Evolutionary conservation across 306 rosid species (phyloP).

Genomic region (Gleditsia sinensis): DNA sequence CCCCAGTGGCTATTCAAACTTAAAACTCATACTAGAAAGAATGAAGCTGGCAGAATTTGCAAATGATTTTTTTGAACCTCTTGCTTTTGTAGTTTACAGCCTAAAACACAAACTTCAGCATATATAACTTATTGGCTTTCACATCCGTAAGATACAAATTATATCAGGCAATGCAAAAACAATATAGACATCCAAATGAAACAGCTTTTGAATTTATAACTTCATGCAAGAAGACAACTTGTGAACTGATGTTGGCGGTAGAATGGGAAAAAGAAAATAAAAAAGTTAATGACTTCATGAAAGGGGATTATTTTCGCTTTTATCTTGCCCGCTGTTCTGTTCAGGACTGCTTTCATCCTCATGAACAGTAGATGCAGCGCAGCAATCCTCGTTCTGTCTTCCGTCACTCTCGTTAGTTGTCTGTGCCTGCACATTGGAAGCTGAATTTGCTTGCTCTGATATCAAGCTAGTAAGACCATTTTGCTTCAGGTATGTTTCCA

Average conservation of each 20-base stretch:
- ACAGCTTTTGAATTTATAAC: slow-evolving; percentile 29
- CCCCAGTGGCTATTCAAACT: too few relatives aligned
- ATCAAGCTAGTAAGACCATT: slow-evolving; percentile 86
- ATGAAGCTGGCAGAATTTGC: not conserved
- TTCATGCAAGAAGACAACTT: slow-evolving; percentile 7
- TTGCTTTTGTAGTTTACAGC: not conserved
- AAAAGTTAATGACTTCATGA: slow-evolving; percentile 35
- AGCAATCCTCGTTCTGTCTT: slow-evolving; percentile 53
- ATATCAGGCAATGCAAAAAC: not conserved
- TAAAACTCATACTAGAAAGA: not conserved
- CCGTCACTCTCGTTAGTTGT: slow-evolving; percentile 67
- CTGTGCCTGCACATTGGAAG: slow-evolving; percentile 59
- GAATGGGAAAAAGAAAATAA: slow-evolving; percentile 21
- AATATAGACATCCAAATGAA: slow-evolving; percentile 17
- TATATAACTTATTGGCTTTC: not conserved
- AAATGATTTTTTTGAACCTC: slow-evolving; percentile 3
- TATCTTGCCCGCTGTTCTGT: slow-evolving; percentile 60
- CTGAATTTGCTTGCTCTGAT: slow-evolving; percentile 67
- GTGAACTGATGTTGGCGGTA: too few relatives aligned
- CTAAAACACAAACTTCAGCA: slow-evolving; percentile 1
- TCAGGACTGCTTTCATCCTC: slow-evolving; percentile 65
- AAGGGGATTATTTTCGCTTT: slow-evolving; percentile 54
- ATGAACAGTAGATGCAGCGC: slow-evolving; percentile 49
- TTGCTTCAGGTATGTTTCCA: slow-evolving; percentile 79
- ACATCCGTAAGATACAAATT: not conserved